phyloP scores from a whole-genome alignment of 148 eudicot genomes.

The Drosera capensis region DNA sequence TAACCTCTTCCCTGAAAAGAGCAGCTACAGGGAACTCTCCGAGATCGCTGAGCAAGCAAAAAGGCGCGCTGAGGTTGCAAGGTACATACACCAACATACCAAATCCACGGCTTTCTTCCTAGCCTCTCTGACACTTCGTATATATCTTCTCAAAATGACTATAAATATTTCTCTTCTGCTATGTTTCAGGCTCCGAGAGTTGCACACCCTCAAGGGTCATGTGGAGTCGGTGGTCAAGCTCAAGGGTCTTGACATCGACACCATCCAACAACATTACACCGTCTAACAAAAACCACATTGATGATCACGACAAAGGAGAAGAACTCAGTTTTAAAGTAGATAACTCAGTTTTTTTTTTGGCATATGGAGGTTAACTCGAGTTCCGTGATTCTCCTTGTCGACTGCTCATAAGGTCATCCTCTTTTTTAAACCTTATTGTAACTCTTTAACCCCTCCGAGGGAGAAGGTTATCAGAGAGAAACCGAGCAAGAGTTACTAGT shows the following conservation, averaged over 20 bases:
- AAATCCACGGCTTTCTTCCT: background rate
- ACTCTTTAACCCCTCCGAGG: too few relatives aligned
- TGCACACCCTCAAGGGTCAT: constrained; percentile 29
- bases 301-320: background rate
- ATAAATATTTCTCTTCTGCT: background rate
- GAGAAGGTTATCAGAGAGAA: too few relatives aligned
- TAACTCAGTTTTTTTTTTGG: too few relatives aligned
- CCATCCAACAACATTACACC: constrained; percentile 22
- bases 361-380: too few relatives aligned
- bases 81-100: background rate
- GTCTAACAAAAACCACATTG: background rate
- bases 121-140: background rate
- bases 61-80: background rate
- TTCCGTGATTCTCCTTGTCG: too few relatives aligned
- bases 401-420: too few relatives aligned
- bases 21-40: background rate
- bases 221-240: constrained; percentile 23
- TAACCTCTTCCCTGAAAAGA: background rate
- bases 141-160: background rate
- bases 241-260: constrained; percentile 23
- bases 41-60: constrained; percentile 1
- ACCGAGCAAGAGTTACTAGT: too few relatives aligned
- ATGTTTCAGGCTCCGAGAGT: constrained; percentile 21
- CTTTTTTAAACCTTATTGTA: too few relatives aligned
- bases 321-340: too few relatives aligned